phyloP scores from a whole-genome alignment of 345 rosid species.

The Noccaea caerulescens region DNA sequence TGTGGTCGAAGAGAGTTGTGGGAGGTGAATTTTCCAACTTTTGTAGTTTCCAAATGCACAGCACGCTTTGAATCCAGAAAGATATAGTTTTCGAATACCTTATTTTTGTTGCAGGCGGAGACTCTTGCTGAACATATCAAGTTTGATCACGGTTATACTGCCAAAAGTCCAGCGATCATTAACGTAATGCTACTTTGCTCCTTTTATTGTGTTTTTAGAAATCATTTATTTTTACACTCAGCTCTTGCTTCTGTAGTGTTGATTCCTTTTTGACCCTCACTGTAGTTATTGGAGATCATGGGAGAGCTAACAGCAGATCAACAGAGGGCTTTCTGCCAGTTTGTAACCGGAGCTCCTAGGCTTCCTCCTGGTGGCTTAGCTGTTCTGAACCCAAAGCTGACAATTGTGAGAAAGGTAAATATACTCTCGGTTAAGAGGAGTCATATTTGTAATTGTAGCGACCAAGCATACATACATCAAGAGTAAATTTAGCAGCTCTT shows the following conservation, averaged over 20 bases:
- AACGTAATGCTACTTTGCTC: conserved; percentile 56
- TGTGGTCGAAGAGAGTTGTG: conserved; percentile 98
- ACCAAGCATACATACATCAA: conserved; percentile 1
- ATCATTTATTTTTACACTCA: neutral
- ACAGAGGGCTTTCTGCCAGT: conserved; percentile 97
- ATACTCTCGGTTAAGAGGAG: neutral
- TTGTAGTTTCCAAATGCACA: neutral
- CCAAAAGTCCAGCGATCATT: conserved; percentile 90
- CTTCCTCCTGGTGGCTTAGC: conserved; percentile 99
- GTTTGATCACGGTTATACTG: conserved; percentile 97
- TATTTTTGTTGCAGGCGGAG: conserved; percentile 62
- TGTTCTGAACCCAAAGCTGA: conserved; percentile 89
- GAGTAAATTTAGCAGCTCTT: neutral
- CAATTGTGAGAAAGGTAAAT: conserved; percentile 96
- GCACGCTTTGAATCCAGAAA: neutral
- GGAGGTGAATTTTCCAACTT: conserved; percentile 62
- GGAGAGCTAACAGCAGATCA: conserved; percentile 96
- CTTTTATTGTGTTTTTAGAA: neutral
- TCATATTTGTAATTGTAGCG: neutral
- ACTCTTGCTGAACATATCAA: conserved; percentile 91
- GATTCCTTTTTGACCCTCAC: conserved; percentile 4
- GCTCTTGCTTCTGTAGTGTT: conserved; percentile 15
- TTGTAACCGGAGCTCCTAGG: conserved; percentile 99
- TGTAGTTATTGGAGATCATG: conserved; percentile 94
- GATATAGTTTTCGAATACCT: neutral